Evolutionary conservation across 1,284 basidiomycete species (phyloP).

Genomic region (Heterobasidion annosum): DNA sequence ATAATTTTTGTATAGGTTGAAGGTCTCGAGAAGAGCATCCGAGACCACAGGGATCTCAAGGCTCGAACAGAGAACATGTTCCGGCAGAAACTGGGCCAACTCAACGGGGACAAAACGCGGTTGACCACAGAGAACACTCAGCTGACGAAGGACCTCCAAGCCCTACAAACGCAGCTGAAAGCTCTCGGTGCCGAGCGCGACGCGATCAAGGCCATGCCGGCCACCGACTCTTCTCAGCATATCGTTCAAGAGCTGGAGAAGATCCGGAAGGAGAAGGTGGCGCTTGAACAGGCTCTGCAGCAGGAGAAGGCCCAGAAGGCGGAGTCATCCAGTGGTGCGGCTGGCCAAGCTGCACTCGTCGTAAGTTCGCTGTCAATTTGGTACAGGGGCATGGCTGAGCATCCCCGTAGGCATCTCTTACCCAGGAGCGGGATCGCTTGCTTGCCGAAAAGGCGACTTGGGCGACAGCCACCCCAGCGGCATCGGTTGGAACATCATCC

Average conservation of each 20-base stretch:
- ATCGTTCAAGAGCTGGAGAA: slow-evolving; percentile 27
- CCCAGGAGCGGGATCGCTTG: slow-evolving; percentile 50
- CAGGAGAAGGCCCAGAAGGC: slow-evolving; percentile 25
- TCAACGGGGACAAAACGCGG: slow-evolving; percentile 16
- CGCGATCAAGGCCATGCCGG: slow-evolving; percentile 16
- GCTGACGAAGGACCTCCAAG: slow-evolving; percentile 20
- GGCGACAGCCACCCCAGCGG: slow-evolving; percentile 11
- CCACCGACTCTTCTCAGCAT: slow-evolving; percentile 10
- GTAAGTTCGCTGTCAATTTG: slow-evolving; percentile 24
- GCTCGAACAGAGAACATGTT: slow-evolving; percentile 15
- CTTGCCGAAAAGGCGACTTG: slow-evolving; percentile 44
- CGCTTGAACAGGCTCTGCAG: slow-evolving; percentile 29
- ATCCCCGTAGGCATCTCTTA: slow-evolving; percentile 37
- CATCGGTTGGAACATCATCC: slow-evolving; percentile 16
- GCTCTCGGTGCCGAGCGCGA: slow-evolving; percentile 23
- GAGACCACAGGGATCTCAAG: background rate
- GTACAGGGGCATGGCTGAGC: too few relatives aligned
- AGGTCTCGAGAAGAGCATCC: slow-evolving; percentile 3
- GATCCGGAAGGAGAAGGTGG: slow-evolving; percentile 32
- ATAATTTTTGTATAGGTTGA: slow-evolving; percentile 2
- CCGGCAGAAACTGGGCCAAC: slow-evolving; percentile 20
- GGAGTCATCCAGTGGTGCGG: slow-evolving; percentile 7
- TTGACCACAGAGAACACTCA: slow-evolving; percentile 26
- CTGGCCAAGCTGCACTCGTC: slow-evolving; percentile 20
- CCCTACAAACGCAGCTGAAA: slow-evolving; percentile 19